Percentiles rank a stretch among this genome's conserved stretches.
These are phyloP conservation scores for Paramyrothecium roridum DNA, from an alignment of 2,329 filamentous ascomycete species.

Conservation along the genomic window DNA sequence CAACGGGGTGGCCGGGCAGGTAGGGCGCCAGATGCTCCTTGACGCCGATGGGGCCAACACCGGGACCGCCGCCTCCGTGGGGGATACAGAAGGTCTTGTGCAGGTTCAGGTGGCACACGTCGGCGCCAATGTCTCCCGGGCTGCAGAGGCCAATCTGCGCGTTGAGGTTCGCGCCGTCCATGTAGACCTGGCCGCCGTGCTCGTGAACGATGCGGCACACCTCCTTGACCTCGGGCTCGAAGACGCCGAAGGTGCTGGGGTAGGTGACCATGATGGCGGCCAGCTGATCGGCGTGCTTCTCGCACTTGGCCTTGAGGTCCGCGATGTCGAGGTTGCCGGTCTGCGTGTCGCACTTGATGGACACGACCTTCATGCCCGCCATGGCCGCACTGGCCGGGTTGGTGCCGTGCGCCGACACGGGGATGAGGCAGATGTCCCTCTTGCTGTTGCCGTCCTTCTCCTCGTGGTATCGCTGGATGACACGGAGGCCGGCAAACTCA, in stretches of 20 bases:
- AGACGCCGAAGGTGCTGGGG: conserved; percentile 91
- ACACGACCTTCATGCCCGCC: conserved; percentile 91
- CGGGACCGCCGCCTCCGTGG: conserved; percentile 90
- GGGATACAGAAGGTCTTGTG: conserved; percentile 99
- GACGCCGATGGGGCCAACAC: conserved; percentile 91
- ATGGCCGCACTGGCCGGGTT: conserved; percentile 95
- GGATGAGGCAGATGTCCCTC: conserved; percentile 89
- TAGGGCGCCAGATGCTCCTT: conserved; percentile 75
- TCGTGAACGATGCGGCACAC: conserved; percentile 83
- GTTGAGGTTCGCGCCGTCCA: conserved; percentile 99
- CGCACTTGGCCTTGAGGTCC: conserved; percentile 86
- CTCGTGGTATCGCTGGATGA: conserved; percentile 82
- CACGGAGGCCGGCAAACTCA: conserved; percentile 85
- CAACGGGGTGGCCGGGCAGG: conserved; percentile 40
- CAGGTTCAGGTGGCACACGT: conserved; percentile 94
- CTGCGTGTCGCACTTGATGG: conserved; percentile 82
- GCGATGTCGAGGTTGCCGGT: conserved; percentile 87
- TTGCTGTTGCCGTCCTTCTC: conserved; percentile 51
- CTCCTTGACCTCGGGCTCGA: conserved; percentile 84
- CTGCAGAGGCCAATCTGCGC: conserved; percentile 94
- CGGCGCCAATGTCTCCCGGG: conserved; percentile 92
- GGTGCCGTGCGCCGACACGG: conserved; percentile 91
- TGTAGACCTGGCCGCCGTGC: conserved; percentile 94
- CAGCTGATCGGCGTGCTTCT: conserved; percentile 81
- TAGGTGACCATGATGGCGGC: conserved; percentile 97